phyloP scores from a whole-genome alignment of 1,139 yeast genomes.

The Blastobotrys malaysiensis region DNA sequence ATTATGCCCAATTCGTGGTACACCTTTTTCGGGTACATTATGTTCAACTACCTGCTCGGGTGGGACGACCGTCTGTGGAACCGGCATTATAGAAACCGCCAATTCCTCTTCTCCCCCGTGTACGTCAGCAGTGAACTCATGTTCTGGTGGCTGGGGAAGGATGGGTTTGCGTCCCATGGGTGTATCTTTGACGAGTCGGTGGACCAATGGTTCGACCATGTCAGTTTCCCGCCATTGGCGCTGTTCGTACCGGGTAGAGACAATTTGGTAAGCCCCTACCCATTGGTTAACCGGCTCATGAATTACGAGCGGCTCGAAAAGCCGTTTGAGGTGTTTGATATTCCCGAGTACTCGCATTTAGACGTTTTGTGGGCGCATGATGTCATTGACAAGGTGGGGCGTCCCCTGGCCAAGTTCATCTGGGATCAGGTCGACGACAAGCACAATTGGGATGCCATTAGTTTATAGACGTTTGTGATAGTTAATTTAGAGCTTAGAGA shows the following conservation, averaged over 20 bases:
- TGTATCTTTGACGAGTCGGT: conserved; percentile 46
- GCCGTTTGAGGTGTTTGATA: conserved; percentile 26
- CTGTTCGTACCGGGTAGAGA: conserved; percentile 61
- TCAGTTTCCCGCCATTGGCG: conserved; percentile 48
- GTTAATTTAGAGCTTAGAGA: too few species aligned
- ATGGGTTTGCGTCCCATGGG: conserved; percentile 48
- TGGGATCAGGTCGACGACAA: conserved; percentile 22
- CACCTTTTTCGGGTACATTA: conserved; percentile 61
- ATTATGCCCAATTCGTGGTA: conserved; percentile 46
- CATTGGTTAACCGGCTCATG: conserved; percentile 46
- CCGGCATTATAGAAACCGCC: conserved; percentile 55
- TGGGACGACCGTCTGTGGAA: conserved; percentile 87
- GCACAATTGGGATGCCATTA: conserved; percentile 9
- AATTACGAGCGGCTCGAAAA: conserved; percentile 43
- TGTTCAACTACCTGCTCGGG: conserved; percentile 78
- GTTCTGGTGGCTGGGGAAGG: conserved; percentile 79
- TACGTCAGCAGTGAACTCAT: conserved; percentile 73
- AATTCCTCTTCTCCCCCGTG: conserved; percentile 82
- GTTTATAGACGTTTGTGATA: neutral
- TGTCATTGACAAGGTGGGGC: conserved; percentile 49
- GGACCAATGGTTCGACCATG: conserved; percentile 51
- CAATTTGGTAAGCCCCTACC: conserved; percentile 58
- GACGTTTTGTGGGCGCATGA: conserved; percentile 89
- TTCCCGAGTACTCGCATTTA: conserved; percentile 66
- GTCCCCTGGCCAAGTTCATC: conserved; percentile 36